Evolutionary conservation across 352 stramenopile species (phyloP), one percentile per base, ranked within the genome.

Genomic region (Phytophthora pisi): DNA sequence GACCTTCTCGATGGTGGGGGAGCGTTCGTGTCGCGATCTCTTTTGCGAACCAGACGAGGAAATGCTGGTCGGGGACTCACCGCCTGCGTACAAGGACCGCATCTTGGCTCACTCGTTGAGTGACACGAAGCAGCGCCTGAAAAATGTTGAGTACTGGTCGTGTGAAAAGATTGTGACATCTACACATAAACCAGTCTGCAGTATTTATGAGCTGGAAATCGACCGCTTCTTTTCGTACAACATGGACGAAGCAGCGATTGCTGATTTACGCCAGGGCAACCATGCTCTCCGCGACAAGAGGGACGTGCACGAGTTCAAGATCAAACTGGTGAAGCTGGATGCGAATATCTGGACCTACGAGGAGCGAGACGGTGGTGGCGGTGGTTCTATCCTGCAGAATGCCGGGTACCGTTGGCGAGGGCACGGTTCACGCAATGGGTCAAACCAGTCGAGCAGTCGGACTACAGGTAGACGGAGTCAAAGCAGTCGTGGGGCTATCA

Each of bases 261-360:
- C 68, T 10, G 81, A 90, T 53, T 47, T 81, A 6, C 72, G 75
- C 18, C 74, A 75, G 23, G 82, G 82, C 0, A 87, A 88, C 24
- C 66, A 81, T 51, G 73, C 79, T 8, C 58, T 92, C 11, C 75
- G 75, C 2, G 81, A 92, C 47, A 90, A 90, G 57, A 74, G 63
- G 6, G 77, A 86, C 31, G 74, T 93, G 36, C 70, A 82, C 34
- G 80, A 93, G 56, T 92, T 89, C 56, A 80, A 83, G 54, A 81
- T 93, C 49, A 88, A 92, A 61, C 49, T 93, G 18, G 74, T 86
- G 3, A 91, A 90, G 56, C 70, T 93, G 26, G 86, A 93, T 55
- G 86, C 82, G 2, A 91, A 89, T 52, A 87, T 93, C 24, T 93
- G 86, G 86, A 86, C 78, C 20, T 89, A 92, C 45, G 72, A 81